These are phyloP conservation scores for Cladophialophora bantiana DNA, from an alignment of 2,329 filamentous ascomycete species.

Conservation along the genomic window DNA sequence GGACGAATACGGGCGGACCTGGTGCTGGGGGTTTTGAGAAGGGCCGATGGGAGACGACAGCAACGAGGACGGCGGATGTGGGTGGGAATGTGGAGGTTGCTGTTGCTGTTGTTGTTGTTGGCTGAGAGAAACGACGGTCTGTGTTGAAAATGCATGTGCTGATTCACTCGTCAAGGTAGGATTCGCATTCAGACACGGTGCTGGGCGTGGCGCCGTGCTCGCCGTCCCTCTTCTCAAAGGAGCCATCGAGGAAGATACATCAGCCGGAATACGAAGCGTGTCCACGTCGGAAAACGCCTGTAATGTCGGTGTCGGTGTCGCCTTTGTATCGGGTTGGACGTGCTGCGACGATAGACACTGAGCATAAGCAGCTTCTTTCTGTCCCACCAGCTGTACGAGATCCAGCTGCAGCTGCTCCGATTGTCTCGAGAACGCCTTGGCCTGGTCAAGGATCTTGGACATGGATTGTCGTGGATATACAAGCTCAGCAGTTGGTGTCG, in stretches of 20 bases:
- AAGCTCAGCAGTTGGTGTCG: background rate
- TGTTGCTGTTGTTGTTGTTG: constrained; percentile 6
- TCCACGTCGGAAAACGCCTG: background rate
- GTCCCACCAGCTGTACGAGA: constrained; percentile 8
- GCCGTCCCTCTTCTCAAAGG: background rate
- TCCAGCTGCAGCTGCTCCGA: constrained; percentile 19
- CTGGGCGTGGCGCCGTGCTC: background rate
- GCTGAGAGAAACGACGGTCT: background rate
- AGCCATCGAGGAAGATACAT: background rate
- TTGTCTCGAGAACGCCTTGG: constrained; percentile 21
- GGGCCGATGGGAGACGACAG: background rate
- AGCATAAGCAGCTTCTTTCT: constrained; percentile 13
- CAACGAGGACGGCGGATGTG: background rate
- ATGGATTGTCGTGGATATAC: background rate
- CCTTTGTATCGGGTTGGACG: background rate
- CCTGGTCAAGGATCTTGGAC: constrained; percentile 30
- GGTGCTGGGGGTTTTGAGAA: background rate
- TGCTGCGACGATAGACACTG: background rate
- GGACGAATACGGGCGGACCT: constrained; percentile 10
- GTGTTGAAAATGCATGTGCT: background rate
- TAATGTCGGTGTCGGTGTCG: constrained; percentile 3
- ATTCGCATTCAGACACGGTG: background rate
- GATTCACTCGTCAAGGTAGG: background rate
- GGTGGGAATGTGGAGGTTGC: background rate
- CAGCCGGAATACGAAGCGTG: background rate